A percentile compares a stretch with the other conserved stretches of the same genome.
phyloP scores from a whole-genome alignment of 2,329 filamentous ascomycete species.

The Corinectria fuckeliana region DNA sequence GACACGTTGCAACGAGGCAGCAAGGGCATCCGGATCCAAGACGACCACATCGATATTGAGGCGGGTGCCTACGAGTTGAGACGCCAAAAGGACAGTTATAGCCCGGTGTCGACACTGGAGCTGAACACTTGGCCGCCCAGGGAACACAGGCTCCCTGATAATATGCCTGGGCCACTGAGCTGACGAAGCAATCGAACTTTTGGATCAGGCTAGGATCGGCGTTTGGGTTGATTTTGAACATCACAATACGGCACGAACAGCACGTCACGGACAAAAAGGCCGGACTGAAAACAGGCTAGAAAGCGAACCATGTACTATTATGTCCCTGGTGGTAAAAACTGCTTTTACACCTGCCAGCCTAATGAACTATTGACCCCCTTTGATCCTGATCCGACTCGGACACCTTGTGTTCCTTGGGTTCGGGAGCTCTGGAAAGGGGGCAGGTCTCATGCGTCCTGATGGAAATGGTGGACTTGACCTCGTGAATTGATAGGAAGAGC shows the following conservation, averaged over 20 bases:
- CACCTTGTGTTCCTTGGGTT: not conserved
- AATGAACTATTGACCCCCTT: not conserved
- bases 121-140: conserved; percentile 32
- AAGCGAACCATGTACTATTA: not conserved
- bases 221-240: conserved; percentile 2
- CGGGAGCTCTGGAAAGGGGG: not conserved
- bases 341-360: not conserved
- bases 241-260: not conserved
- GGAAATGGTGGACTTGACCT: not conserved
- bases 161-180: conserved; percentile 8
- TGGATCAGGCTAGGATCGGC: not conserved
- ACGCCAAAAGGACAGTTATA: conserved; percentile 27
- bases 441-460: not conserved
- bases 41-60: conserved; percentile 35
- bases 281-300: not conserved
- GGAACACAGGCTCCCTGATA: conserved; percentile 20
- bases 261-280: not conserved
- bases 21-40: conserved; percentile 33
- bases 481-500: not conserved
- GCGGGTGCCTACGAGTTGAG: conserved; percentile 13
- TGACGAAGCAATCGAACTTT: not conserved
- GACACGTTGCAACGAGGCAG: conserved; percentile 29
- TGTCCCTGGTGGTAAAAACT: not conserved
- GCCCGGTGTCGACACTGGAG: conserved; percentile 30
- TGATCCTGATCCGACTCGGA: not conserved